phyloP scores from a whole-genome alignment of 2,329 filamentous ascomycete genomes.

The Cladosporium velox region DNA sequence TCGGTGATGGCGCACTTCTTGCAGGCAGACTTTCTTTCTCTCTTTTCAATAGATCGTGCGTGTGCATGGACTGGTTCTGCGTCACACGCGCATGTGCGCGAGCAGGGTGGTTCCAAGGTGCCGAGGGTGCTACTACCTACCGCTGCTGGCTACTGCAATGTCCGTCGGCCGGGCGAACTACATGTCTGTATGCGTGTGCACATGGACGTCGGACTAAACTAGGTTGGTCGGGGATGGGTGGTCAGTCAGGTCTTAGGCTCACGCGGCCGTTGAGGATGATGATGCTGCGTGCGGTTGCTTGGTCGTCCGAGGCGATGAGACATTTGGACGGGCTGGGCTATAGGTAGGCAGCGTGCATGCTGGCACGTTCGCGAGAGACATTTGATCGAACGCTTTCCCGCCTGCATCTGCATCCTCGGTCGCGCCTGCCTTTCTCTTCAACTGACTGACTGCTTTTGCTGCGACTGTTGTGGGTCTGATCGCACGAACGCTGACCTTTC shows the following conservation, averaged over 20 bases:
- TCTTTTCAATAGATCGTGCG: conserved; percentile 12
- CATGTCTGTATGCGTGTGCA: not conserved
- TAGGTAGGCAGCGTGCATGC: not conserved
- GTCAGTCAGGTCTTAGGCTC: conserved; percentile 14
- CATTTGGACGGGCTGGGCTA: not conserved
- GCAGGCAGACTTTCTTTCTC: not conserved
- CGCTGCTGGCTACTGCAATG: not conserved
- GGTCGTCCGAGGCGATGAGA: conserved; percentile 20
- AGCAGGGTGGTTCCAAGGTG: not conserved
- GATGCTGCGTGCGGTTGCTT: not conserved
- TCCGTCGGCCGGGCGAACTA: not conserved
- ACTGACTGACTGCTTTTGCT: not conserved
- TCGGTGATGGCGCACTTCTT: not conserved
- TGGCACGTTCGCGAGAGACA: not conserved
- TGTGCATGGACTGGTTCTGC: not conserved
- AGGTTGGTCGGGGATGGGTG: not conserved
- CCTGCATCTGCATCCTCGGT: not conserved
- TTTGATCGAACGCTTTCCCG: not conserved
- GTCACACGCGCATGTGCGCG: conserved; percentile 9
- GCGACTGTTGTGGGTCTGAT: not conserved
- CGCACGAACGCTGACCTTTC: not conserved
- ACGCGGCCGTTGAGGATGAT: conserved; percentile 19
- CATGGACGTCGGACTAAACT: not conserved
- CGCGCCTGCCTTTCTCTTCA: not conserved
- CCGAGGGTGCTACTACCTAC: not conserved